Conservation (phyloP, 2,329 filamentous ascomycete genomes). For the Cryphonectria parasitica region DNA sequence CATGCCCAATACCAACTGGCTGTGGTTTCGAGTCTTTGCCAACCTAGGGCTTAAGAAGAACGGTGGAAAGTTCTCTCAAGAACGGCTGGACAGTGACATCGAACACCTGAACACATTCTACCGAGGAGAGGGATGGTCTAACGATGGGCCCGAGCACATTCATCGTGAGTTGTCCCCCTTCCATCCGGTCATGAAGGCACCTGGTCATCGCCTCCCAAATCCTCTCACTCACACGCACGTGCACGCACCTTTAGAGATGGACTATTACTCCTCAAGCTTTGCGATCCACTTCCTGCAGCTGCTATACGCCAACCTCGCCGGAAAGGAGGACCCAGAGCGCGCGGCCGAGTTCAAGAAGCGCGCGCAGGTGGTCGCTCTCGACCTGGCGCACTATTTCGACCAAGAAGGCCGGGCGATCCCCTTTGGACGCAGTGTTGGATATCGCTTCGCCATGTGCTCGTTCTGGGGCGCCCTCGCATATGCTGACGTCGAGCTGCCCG, state of each 20-base stretch:
- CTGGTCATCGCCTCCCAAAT: too few species aligned
- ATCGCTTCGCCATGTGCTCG: constrained; percentile 83
- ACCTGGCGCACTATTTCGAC: constrained; percentile 78
- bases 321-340: constrained; percentile 66
- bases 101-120: constrained; percentile 81
- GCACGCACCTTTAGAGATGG: constrained; percentile 62
- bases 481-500: constrained; percentile 72
- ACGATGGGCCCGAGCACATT: constrained; percentile 77
- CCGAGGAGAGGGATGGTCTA: constrained; percentile 80
- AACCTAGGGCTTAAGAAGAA: constrained; percentile 79
- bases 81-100: constrained; percentile 74
- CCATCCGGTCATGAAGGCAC: too few species aligned
- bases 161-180: constrained; percentile 54
- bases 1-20: constrained; percentile 71
- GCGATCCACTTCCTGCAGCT: constrained; percentile 82
- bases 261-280: constrained; percentile 83
- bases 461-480: constrained; percentile 82
- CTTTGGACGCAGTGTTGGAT: constrained; percentile 77
- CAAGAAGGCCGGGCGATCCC: constrained; percentile 72
- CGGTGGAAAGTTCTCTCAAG: constrained; percentile 70
- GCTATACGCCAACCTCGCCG: constrained; percentile 73
- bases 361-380: constrained; percentile 67
- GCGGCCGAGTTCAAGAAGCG: constrained; percentile 71
- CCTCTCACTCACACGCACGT: neutral
- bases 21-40: constrained; percentile 85